Base-by-base conservation (phyloP, 345 rosid species). In the Psidium guajava region DNA sequence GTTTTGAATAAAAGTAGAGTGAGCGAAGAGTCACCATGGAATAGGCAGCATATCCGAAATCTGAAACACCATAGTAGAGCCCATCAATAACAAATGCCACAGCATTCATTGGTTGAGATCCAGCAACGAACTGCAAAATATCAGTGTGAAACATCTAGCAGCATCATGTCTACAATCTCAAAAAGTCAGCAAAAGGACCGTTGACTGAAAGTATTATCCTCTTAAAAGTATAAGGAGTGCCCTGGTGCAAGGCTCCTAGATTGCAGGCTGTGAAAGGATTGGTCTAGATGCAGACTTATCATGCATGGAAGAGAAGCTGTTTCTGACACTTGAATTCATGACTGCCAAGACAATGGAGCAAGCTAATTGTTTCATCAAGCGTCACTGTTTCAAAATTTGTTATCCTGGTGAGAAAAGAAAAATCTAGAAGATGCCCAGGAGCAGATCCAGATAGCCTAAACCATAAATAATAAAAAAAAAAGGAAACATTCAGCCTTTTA, bases 71-170 rank as follows among this genome's bases (percentile, higher is more conserved):
- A 52, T 95, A 95, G 69, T 95, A 97, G 7, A 97, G 96, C 54
- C 99, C 99, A 85, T 97, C 99, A 27, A 95, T 84, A 83, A 97
- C 96, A 73, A 97, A 97, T 21, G 99, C 99, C 28, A 95, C 82
- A 56, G 98, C 98, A 88, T 97, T 97, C 86, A 97, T 89, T 44
- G 99, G 98, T 87, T 95, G 99, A 77, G 99, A 91, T 87, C 96
- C 95, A 83, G 98, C 98, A 86, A 97, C 98, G 89, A 97, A 97
- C 99, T 97, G 88, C 69, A 55, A 82, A 21, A 27, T 54, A 82
- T 27, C 57, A 3, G 1, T 2, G 2, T 69, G 80, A 69, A 47
- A 36, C 47, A 69, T 36, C 80, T 69, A 9, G 80, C 22, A 69
- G 25, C 80, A 69, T 69, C 80, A 69, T 69, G 80, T 36, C 25